Conservation (phyloP, 1,284 basidiomycete species). For the Lentinula novae-zelandiae region DNA sequence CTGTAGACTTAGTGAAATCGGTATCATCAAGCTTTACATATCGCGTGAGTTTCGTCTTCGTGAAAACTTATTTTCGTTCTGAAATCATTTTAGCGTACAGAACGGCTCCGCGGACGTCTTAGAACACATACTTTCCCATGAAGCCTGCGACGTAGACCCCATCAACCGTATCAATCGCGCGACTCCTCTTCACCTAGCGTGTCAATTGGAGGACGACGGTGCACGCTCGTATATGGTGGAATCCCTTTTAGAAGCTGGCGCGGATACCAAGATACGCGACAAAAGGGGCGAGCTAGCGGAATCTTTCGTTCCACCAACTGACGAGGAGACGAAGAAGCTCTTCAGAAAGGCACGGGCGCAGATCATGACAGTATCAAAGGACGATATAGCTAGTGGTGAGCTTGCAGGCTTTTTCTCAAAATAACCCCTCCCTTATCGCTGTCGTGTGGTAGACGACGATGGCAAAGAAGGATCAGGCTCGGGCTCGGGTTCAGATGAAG, state of each 20-base stretch:
- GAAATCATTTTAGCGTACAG: constrained; percentile 34
- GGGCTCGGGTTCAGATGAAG: constrained; percentile 34
- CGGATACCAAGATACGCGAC: constrained; percentile 69
- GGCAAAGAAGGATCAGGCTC: constrained; percentile 29
- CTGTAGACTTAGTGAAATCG: not conserved
- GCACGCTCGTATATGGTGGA: constrained; percentile 53
- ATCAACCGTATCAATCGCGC: constrained; percentile 71
- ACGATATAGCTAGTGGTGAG: constrained; percentile 43
- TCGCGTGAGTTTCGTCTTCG: constrained; percentile 55
- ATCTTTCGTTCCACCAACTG: constrained; percentile 54
- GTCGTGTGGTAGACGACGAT: constrained; percentile 29
- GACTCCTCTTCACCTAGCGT: constrained; percentile 83
- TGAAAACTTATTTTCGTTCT: not conserved
- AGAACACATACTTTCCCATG: constrained; percentile 70
- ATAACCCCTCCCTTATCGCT: not conserved
- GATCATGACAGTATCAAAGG: constrained; percentile 29
- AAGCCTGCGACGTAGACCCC: constrained; percentile 82
- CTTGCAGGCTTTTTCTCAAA: not conserved
- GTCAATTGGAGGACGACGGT: constrained; percentile 59
- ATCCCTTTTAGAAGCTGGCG: constrained; percentile 74
- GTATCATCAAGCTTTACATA: constrained; percentile 61
- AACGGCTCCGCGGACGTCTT: constrained; percentile 62
- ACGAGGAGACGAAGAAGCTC: constrained; percentile 39
- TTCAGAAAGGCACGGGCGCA: constrained; percentile 51
- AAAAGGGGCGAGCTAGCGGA: constrained; percentile 59